phyloP scores from a whole-genome alignment of 495 filamentous ascomycete species.

The Xylaria venustula region DNA sequence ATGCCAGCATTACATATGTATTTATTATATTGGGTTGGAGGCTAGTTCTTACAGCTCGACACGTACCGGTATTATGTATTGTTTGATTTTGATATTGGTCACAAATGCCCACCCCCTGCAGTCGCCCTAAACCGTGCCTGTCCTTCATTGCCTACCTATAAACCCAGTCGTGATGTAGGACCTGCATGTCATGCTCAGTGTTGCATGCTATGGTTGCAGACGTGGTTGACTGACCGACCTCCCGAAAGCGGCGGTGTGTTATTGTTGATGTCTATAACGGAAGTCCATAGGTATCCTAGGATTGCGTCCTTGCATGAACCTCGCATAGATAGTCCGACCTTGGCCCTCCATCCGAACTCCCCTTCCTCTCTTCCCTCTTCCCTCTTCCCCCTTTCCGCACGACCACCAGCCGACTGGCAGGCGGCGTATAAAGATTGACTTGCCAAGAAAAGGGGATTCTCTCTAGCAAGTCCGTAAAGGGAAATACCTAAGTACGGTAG shows the following conservation, averaged over 20 bases:
- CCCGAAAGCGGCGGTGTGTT: slow-evolving; percentile 6
- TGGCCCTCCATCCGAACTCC: too few species aligned
- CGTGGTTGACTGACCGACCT: slow-evolving; percentile 3
- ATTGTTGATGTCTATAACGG: slow-evolving; percentile 10
- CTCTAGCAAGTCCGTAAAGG: not conserved
- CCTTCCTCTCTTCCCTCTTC: not conserved
- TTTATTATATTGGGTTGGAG: too few species aligned
- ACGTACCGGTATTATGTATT: too few species aligned
- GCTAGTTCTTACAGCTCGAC: too few species aligned
- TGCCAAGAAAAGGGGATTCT: not conserved
- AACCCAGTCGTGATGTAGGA: not conserved
- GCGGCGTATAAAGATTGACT: not conserved
- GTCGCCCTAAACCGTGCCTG: not conserved
- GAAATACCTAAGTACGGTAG: not conserved
- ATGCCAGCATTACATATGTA: too few species aligned
- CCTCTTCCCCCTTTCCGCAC: slow-evolving; percentile 5
- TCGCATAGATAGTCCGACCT: not conserved
- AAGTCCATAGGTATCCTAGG: too few species aligned
- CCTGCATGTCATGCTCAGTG: not conserved
- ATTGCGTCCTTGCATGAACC: not conserved
- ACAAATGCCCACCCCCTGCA: too few species aligned
- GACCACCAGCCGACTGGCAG: not conserved
- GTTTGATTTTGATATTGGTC: too few species aligned
- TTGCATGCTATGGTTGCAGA: not conserved
- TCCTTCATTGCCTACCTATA: not conserved